Percentiles rank a stretch among this genome's conserved stretches.
These are phyloP conservation scores for Dendrocalamus latiflorus DNA, from an alignment of 202 grass and related monocot species.

Conservation along the genomic window DNA sequence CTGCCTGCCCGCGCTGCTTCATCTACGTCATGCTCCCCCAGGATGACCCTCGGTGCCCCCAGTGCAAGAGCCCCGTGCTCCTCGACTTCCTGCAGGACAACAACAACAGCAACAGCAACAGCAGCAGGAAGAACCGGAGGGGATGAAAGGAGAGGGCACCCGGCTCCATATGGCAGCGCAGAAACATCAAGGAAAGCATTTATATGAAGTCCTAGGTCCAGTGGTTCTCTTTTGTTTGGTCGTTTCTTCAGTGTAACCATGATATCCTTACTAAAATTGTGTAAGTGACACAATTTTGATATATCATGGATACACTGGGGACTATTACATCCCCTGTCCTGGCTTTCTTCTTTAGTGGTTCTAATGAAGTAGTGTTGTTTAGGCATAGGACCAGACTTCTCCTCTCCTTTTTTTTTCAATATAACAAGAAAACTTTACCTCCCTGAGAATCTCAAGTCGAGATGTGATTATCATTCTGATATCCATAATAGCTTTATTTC, in stretches of 20 bases:
- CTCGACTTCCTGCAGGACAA: conserved; percentile 71
- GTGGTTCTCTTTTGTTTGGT: conserved; percentile 24
- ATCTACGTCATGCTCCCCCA: conserved; percentile 96
- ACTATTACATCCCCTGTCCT: conserved; percentile 10
- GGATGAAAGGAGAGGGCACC: conserved; percentile 21
- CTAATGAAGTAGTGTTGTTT: conserved; percentile 48
- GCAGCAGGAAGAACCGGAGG: conserved; percentile 49
- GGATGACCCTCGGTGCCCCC: conserved; percentile 75
- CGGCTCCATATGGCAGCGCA: neutral
- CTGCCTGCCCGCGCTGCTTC: conserved; percentile 79
- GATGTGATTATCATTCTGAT: conserved; percentile 16
- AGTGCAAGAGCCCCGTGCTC: conserved; percentile 82
- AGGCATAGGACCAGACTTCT: conserved; percentile 61
- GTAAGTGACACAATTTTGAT: conserved; percentile 28
- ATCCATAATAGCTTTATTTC: neutral
- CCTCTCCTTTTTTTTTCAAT: conserved; percentile 21
- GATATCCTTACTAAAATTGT: conserved; percentile 42
- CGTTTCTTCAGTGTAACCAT: conserved; percentile 68
- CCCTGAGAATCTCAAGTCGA: conserved; percentile 3
- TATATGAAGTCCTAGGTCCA: conserved; percentile 50
- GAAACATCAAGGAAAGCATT: conserved; percentile 26
- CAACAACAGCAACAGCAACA: conserved; percentile 4
- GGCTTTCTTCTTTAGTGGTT: conserved; percentile 30
- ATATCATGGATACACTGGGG: conserved; percentile 69
- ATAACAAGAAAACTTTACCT: conserved; percentile 25